These are phyloP conservation scores for Monosporascus sp. DNA, from an alignment of 2,329 filamentous ascomycete species.

Conservation along the genomic window DNA sequence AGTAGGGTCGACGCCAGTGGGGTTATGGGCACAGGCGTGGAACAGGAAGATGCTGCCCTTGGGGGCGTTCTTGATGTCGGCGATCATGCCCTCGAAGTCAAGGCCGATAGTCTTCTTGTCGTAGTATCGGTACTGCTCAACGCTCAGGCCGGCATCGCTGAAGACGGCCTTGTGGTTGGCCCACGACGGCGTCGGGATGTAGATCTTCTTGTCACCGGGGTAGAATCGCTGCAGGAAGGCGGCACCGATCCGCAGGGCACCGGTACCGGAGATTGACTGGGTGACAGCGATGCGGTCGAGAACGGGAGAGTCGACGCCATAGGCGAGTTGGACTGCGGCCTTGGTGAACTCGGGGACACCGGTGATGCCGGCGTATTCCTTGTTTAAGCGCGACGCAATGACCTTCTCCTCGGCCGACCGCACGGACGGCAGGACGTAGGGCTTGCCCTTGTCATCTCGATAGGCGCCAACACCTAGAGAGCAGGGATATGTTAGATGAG, in stretches of 20 bases:
- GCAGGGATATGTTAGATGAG: conserved; percentile 6
- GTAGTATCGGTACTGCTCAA: conserved; percentile 97
- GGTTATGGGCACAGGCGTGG: conserved; percentile 97
- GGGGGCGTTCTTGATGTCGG: conserved; percentile 84
- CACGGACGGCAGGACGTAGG: conserved; percentile 94
- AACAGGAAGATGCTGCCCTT: conserved; percentile 85
- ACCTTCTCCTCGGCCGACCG: conserved; percentile 84
- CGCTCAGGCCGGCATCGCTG: conserved; percentile 83
- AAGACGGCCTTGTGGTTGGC: conserved; percentile 98
- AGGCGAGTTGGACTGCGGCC: conserved; percentile 85
- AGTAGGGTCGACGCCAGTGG: conserved; percentile 92
- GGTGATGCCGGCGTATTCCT: conserved; percentile 97
- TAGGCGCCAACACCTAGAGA: conserved; percentile 84
- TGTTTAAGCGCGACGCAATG: conserved; percentile 73
- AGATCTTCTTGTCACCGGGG: conserved; percentile 89
- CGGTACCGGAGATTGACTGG: conserved; percentile 97
- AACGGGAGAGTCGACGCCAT: conserved; percentile 73
- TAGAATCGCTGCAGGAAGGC: conserved; percentile 91
- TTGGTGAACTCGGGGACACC: conserved; percentile 92
- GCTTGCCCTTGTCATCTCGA: conserved; percentile 96
- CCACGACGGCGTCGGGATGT: conserved; percentile 95
- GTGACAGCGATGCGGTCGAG: conserved; percentile 84
- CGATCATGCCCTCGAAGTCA: conserved; percentile 91
- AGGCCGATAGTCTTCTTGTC: conserved; percentile 98
- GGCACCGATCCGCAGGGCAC: conserved; percentile 88